Conservation (phyloP, 148 eudicot species). For the Rhododendron simsii region DNA sequence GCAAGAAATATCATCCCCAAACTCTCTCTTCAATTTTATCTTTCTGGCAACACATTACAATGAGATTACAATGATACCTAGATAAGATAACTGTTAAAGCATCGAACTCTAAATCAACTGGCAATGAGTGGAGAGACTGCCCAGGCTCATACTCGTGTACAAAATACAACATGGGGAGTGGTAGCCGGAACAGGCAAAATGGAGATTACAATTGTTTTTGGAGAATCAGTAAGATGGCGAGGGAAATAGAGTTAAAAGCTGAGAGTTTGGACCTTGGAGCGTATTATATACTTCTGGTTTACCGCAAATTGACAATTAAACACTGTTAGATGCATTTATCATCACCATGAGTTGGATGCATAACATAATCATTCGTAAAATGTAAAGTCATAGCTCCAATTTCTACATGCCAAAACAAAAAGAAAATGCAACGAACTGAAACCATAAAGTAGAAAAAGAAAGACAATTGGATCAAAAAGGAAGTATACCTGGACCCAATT, state of each 20-base stretch:
- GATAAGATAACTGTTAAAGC: not conserved
- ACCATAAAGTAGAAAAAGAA: constrained; percentile 12
- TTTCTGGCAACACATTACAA: no score
- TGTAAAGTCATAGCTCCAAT: not conserved
- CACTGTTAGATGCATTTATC: not conserved
- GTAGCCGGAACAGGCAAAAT: not conserved
- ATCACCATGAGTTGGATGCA: not conserved
- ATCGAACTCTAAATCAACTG: not conserved
- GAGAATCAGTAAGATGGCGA: not conserved
- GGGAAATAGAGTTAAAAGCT: not conserved
- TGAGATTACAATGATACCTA: not conserved
- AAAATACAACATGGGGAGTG: not conserved
- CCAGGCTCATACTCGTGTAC: not conserved
- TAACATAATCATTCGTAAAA: not conserved
- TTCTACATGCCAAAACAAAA: not conserved
- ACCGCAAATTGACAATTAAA: not conserved
- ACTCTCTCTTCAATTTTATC: not conserved
- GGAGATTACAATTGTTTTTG: not conserved
- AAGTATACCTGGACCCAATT: constrained; percentile 73
- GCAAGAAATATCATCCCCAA: not conserved
- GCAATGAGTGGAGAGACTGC: not conserved
- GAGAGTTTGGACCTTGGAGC: not conserved
- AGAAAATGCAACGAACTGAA: not conserved
- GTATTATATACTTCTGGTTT: not conserved
- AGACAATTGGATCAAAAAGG: constrained; percentile 15